Percentiles rank a stretch among this genome's conserved stretches.
phyloP scores from a whole-genome alignment of 164 flowering plant species.

The Malania oleifera region DNA sequence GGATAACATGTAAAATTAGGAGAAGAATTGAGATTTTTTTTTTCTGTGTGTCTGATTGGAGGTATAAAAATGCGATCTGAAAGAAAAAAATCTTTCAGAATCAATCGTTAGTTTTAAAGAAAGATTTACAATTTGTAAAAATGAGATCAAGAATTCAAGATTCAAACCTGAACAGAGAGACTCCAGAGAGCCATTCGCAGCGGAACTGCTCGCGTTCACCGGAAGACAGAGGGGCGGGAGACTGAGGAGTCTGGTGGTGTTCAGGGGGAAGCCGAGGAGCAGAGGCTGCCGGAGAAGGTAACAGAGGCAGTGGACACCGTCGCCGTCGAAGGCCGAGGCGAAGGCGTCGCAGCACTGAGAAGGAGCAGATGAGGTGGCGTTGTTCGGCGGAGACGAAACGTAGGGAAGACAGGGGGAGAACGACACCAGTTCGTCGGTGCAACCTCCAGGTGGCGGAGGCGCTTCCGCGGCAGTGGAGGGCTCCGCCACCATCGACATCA shows the following conservation, averaged over 20 bases:
- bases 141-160: conserved; percentile 4
- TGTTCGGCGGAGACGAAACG: conserved; percentile 42
- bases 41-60: no score
- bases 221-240: conserved; percentile 30
- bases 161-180: conserved; percentile 38
- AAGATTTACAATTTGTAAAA: neutral
- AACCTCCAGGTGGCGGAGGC: conserved; percentile 15
- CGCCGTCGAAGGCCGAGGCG: conserved; percentile 16
- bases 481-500: neutral
- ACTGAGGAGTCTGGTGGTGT: conserved; percentile 27
- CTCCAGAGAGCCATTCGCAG: conserved; percentile 15
- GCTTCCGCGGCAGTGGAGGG: neutral
- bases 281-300: conserved; percentile 35
- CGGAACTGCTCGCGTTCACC: neutral
- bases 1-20: no score
- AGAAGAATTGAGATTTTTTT: no score
- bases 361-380: conserved; percentile 22
- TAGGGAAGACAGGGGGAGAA: conserved; percentile 47
- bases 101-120: neutral
- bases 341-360: conserved; percentile 37
- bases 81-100: neutral
- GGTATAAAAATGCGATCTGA: no score
- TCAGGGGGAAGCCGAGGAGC: conserved; percentile 44
- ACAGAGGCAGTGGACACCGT: conserved; percentile 34
- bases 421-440: conserved; percentile 26